phyloP scores from a whole-genome alignment of 805 yeast species.

The Candida orba region DNA sequence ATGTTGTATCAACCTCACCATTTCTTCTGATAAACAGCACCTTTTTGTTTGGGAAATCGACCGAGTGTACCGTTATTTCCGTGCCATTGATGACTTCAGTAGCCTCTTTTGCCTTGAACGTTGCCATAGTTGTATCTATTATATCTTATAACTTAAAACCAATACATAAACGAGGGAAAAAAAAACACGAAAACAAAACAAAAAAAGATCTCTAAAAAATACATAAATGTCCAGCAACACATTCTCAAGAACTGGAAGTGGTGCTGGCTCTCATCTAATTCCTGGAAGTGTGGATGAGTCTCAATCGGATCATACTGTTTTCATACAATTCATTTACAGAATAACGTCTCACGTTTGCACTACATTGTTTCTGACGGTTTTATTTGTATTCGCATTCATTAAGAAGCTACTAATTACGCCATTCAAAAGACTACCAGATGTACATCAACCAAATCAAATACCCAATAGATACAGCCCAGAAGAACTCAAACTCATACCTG shows the following conservation, averaged over 20 bases:
- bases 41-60: conserved; percentile 32
- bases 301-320: not conserved
- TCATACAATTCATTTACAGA: conserved; percentile 2
- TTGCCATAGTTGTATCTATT: not conserved
- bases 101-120: not conserved
- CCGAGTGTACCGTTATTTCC: conserved; percentile 8
- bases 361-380: conserved; percentile 7
- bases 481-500: conserved; percentile 37
- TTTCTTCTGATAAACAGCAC: conserved; percentile 33
- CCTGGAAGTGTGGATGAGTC: not conserved
- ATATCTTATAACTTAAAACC: too few relatives aligned
- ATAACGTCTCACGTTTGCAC: conserved; percentile 13
- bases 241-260: not conserved
- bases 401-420: not conserved
- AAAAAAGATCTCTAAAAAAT: not conserved
- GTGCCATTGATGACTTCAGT: not conserved
- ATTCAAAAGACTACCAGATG: not conserved
- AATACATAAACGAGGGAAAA: too few relatives aligned
- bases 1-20: conserved; percentile 31
- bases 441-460: not conserved
- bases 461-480: conserved; percentile 11
- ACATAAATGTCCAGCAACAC: not conserved
- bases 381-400: conserved; percentile 12
- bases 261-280: not conserved
- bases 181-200: not conserved